Evolutionary conservation across 495 filamentous ascomycete species (phyloP), one percentile per base, ranked within the genome.

Genomic region (Podospora fimiseda): DNA sequence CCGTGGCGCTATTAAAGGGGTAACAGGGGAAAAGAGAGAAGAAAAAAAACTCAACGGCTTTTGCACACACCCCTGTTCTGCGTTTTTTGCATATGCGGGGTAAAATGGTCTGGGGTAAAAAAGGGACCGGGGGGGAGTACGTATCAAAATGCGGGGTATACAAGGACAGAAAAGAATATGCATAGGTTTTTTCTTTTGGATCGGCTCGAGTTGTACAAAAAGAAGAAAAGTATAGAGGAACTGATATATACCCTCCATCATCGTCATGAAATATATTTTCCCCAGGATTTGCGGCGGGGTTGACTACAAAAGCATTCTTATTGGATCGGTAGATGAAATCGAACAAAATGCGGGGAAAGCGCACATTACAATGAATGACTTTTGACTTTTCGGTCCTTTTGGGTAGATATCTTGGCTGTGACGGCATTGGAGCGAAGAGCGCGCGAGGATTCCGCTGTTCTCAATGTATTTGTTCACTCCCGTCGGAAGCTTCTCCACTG

Each of bases 1-100:
- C 64, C 64, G 64, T 56, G 19, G 51, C 55, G 57, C 33, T 45
- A n/a, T n/a, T 50, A 37, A 33, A 15, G 38, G 40, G 57, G 49
- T 46, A 63, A 44, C 52, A 56, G 49, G 62, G 58, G 50, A 33
- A n/a, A n/a, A n/a, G n/a, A n/a, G n/a, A n/a, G n/a, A n/a, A n/a
- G n/a, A n/a, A n/a, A n/a, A n/a, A n/a, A n/a, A 9, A 2, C 18
- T 14, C 19, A 20, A 13, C 30, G 38, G 47, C 36, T 16, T 16
- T 51, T 21, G n/a, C n/a, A n/a, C n/a, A n/a, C n/a, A n/a, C 33
- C 51, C 41, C 40, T 23, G n/a, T 9, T 15, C 30, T 36, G 16
- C 21, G 37, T 40, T 43, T 22, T 20, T 42, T 44, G 20, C 18
- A 23, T n/a, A 45, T 58, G 50, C 46, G 55, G 56, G 51, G 56